phyloP scores from a whole-genome alignment of 2,329 filamentous ascomycete genomes.

The Penicillium sp. region DNA sequence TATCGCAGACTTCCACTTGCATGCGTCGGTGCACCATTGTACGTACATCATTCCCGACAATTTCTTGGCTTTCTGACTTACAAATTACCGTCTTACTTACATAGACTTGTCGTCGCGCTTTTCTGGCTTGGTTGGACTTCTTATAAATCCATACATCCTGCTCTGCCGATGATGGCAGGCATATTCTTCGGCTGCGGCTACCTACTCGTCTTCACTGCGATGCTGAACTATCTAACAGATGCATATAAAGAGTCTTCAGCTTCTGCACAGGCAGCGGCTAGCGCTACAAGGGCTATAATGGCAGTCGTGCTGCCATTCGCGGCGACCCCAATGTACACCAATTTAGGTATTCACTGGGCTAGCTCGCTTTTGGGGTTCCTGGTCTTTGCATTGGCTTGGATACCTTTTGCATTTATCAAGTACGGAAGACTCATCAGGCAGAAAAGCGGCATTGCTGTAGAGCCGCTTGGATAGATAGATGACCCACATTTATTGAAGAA shows the following conservation, averaged over 20 bases:
- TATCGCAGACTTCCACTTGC: too few relatives aligned
- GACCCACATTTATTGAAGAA: too few relatives aligned
- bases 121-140: too few relatives aligned
- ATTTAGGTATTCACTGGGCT: slow-evolving; percentile 5
- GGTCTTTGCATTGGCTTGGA: neutral
- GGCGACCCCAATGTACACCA: neutral
- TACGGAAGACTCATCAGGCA: neutral
- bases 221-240: neutral
- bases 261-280: slow-evolving; percentile 6
- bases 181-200: neutral
- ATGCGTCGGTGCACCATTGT: too few relatives aligned
- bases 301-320: slow-evolving; percentile 5
- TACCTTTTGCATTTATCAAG: neutral
- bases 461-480: neutral
- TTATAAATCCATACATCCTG: too few relatives aligned
- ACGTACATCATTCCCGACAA: too few relatives aligned
- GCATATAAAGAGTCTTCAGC: slow-evolving; percentile 5
- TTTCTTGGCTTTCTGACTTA: too few relatives aligned
- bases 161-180: too few relatives aligned
- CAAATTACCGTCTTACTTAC: too few relatives aligned
- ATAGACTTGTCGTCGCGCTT: too few relatives aligned
- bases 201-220: neutral
- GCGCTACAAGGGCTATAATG: neutral
- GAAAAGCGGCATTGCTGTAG: neutral
- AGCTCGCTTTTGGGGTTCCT: neutral